Evolutionary conservation across 2,329 filamentous ascomycete species (phyloP).

Genomic region (Chalara sp.): DNA sequence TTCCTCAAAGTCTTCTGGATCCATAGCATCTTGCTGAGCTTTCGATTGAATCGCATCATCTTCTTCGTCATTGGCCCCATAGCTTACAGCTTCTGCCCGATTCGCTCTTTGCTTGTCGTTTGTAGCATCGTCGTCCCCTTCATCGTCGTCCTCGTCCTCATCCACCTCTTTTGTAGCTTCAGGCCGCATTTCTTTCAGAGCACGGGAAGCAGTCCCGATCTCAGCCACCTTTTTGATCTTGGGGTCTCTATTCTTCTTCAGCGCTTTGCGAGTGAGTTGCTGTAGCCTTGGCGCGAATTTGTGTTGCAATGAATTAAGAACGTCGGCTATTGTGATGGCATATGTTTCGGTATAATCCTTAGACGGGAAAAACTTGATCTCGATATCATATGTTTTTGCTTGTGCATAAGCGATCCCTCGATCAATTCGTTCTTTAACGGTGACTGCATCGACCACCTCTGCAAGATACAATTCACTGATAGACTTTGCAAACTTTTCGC

Average conservation of each 20-base stretch:
- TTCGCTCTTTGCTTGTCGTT: conserved; percentile 69
- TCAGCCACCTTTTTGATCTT: conserved; percentile 49
- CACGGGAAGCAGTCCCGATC: conserved; percentile 58
- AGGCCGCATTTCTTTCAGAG: conserved; percentile 41
- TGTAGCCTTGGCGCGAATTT: conserved; percentile 71
- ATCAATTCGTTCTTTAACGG: conserved; percentile 73
- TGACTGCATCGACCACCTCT: conserved; percentile 75
- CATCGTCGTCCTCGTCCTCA: conserved; percentile 45
- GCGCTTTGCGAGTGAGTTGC: conserved; percentile 64
- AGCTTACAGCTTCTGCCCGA: conserved; percentile 75
- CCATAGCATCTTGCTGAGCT: conserved; percentile 51
- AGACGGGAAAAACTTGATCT: conserved; percentile 75
- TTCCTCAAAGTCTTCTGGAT: conserved; percentile 42
- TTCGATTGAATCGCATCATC: conserved; percentile 68
- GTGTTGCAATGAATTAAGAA: conserved; percentile 71
- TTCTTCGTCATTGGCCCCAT: conserved; percentile 88
- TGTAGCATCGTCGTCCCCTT: conserved; percentile 70
- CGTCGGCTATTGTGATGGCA: conserved; percentile 71
- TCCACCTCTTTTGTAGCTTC: conserved; percentile 32
- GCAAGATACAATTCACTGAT: conserved; percentile 82
- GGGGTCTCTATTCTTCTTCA: conserved; percentile 69
- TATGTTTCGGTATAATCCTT: conserved; percentile 82
- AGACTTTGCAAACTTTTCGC: conserved; percentile 79
- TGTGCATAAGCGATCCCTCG: conserved; percentile 60
- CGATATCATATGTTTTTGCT: conserved; percentile 80